Evolutionary conservation across 306 rosid species (phyloP), one percentile per base, ranked within the genome.

Genomic region (Spatholobus suberectus): DNA sequence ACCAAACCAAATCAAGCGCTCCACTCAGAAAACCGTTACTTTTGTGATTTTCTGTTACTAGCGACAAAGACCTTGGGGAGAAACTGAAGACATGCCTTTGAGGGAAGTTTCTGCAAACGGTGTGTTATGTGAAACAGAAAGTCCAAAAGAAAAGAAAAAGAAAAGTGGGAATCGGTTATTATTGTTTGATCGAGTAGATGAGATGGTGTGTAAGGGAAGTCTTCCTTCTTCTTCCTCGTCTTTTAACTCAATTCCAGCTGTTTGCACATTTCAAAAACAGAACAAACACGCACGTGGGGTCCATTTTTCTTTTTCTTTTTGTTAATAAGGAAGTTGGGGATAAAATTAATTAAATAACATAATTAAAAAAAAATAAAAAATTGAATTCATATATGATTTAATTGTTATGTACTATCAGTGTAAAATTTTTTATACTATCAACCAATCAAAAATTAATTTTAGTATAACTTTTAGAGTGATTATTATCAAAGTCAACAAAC

Each of bases 231-330:
- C 61, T 10, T 80, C 15, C 41, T 43, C 49, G 41, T n/a, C 68
- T 46, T 46, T 58, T 20, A 75, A 70, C 75, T 65, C 58, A 41
- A 58, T 43, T 86, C 77, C 82, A 84, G 88, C 87, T 82, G 82
- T 58, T 29, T 72, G 35, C 86, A 35, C 34, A 78, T 84, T 87
- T 87, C 66, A 73, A 84, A 86, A n/a, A 26, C 66, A 75, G 26
- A 73, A 26, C 2, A 84, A 78, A 63, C 46, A 6, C 54, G 10
- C 57, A 66, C 61, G 73, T 72, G 87, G 86, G 87, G 65, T 83
- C 93, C 88, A 76, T 23, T 74, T 73, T 66, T 1, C 17, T 20
- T 34, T 76, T 12, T 40, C 3, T 51, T 21, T 24, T 20, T 67
- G 9, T 23, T 59, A 8, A 54, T 23, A 34, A 81, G 1, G 57